Percentiles rank a stretch among this genome's conserved stretches.
phyloP scores from a whole-genome alignment of 1,139 yeast genomes.

The Yamadazyma spencermartinsiae region DNA sequence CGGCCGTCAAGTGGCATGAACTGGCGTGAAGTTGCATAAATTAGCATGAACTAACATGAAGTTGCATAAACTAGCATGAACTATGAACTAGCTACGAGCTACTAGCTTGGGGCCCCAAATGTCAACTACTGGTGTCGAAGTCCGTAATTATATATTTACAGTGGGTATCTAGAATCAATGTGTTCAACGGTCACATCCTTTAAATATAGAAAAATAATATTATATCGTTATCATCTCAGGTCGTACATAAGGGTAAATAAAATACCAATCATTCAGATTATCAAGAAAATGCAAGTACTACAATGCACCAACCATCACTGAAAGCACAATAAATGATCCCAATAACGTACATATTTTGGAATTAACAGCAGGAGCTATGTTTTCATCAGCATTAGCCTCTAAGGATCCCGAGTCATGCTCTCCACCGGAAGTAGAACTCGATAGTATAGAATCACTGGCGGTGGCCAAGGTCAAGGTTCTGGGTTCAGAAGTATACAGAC shows the following conservation, averaged over 20 bases:
- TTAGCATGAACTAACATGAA: too few species aligned
- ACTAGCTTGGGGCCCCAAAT: too few species aligned
- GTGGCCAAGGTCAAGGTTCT: conserved; percentile 14
- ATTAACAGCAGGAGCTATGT: neutral
- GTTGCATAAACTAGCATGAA: too few species aligned
- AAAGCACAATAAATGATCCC: conserved; percentile 7
- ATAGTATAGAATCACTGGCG: conserved; percentile 16
- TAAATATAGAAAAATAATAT: too few species aligned
- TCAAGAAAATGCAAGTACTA: too few species aligned
- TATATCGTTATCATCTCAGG: neutral
- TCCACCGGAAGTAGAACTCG: conserved; percentile 4
- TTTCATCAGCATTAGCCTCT: conserved; percentile 6
- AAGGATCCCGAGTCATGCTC: conserved; percentile 9
- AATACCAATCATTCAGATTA: too few species aligned
- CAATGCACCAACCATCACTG: conserved; percentile 8
- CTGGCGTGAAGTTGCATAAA: too few species aligned
- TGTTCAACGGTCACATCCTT: neutral
- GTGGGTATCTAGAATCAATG: neutral
- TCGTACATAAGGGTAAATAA: too few species aligned
- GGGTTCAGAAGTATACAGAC: conserved; percentile 13
- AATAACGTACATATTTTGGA: conserved; percentile 6
- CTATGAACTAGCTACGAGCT: too few species aligned
- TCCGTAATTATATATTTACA: neutral
- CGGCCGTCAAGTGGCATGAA: too few species aligned
- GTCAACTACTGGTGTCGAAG: too few species aligned